A percentile compares a stretch with the other conserved stretches of the same genome.
Conservation (phyloP, 169 alveolate genomes). For the Plasmodium chabaudi region DNA sequence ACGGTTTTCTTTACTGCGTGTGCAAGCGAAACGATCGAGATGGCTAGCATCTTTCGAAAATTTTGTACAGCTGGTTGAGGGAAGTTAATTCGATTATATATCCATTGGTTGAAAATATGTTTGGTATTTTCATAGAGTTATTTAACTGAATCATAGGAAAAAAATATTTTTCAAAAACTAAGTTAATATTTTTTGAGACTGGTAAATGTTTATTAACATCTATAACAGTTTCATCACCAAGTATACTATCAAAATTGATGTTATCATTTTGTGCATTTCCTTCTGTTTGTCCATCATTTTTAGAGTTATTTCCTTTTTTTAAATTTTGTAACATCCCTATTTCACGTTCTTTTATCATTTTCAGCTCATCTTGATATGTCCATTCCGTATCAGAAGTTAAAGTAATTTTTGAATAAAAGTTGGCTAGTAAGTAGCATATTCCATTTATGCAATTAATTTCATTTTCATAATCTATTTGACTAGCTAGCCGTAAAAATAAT, state of each 20-base stretch:
- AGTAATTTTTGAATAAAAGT: slow-evolving; percentile 58
- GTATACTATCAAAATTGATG: slow-evolving; percentile 8
- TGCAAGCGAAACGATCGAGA: not conserved
- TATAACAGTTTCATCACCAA: slow-evolving; percentile 63
- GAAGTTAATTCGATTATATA: slow-evolving; percentile 77
- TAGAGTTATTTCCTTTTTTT: not conserved
- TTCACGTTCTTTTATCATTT: slow-evolving; percentile 47
- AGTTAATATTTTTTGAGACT: slow-evolving; percentile 56
- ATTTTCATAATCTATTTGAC: slow-evolving; percentile 51
- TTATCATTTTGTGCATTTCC: not conserved
- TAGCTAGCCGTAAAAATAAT: slow-evolving; percentile 69
- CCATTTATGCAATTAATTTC: slow-evolving; percentile 68
- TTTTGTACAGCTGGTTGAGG: slow-evolving; percentile 76
- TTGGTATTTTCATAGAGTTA: slow-evolving; percentile 44
- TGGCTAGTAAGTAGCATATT: slow-evolving; percentile 48
- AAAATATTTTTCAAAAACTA: slow-evolving; percentile 67
- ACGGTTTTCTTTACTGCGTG: not conserved
- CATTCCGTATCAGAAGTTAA: slow-evolving; percentile 32
- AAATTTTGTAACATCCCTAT: slow-evolving; percentile 6
- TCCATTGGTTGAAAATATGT: slow-evolving; percentile 52
- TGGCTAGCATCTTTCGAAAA: slow-evolving; percentile 78
- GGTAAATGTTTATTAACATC: slow-evolving; percentile 58
- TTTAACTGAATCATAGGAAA: slow-evolving; percentile 69
- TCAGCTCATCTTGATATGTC: slow-evolving; percentile 61
- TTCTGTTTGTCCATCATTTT: not conserved